A percentile compares a stretch with the other conserved stretches of the same genome.
Evolutionary conservation across 1,284 basidiomycete genomes (phyloP).

Genomic region (Marasmius tenuissimus): DNA sequence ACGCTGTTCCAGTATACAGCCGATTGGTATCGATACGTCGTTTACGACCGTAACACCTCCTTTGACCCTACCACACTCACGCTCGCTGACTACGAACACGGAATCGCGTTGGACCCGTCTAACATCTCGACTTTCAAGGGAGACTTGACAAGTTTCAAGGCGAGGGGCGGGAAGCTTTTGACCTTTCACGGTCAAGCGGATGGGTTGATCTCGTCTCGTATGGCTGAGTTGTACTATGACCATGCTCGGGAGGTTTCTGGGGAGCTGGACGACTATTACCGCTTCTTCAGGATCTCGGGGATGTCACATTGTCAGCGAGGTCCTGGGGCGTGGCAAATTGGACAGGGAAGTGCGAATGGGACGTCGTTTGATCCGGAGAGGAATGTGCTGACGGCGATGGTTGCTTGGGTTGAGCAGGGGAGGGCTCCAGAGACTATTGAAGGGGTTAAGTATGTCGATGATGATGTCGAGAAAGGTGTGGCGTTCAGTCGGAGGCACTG

Average conservation of each 20-base stretch:
- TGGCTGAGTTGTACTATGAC: conserved; percentile 17
- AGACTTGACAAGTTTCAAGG: conserved; percentile 17
- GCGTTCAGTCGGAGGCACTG: conserved; percentile 14
- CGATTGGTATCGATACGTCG: conserved; percentile 15
- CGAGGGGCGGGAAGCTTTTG: conserved; percentile 19
- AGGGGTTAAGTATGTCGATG: conserved; percentile 13
- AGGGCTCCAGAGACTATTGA: conserved; percentile 15
- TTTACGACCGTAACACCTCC: conserved; percentile 11
- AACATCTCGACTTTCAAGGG: conserved; percentile 18
- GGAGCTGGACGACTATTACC: conserved; percentile 13
- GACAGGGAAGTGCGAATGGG: neutral
- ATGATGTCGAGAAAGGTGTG: conserved; percentile 4
- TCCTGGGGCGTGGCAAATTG: conserved; percentile 16
- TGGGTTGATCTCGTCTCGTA: conserved; percentile 15
- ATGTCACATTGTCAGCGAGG: conserved; percentile 18
- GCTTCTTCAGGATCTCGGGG: conserved; percentile 16
- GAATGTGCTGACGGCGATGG: conserved; percentile 16
- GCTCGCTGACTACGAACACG: neutral
- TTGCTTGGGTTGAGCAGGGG: conserved; percentile 18
- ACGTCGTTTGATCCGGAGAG: conserved; percentile 5
- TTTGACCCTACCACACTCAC: conserved; percentile 7
- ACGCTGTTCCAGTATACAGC: conserved; percentile 4
- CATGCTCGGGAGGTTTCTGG: conserved; percentile 8
- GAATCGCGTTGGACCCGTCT: conserved; percentile 14
- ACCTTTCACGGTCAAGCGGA: conserved; percentile 21